phyloP scores from a whole-genome alignment of 73 alveolate genomes.

The Paramecium sexaurelia region DNA sequence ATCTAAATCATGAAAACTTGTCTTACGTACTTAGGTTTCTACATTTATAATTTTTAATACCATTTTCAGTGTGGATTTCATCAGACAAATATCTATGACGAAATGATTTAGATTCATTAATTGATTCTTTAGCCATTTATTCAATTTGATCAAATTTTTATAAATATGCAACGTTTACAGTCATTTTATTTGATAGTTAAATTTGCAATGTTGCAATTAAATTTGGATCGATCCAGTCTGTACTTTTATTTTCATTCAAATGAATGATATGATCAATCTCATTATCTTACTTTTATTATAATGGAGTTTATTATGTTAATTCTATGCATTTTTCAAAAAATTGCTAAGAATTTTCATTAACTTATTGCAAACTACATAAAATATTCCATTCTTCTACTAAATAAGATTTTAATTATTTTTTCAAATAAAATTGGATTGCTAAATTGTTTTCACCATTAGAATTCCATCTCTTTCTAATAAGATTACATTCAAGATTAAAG shows the following conservation, averaged over 20 bases:
- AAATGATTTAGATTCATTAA: neutral
- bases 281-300: neutral
- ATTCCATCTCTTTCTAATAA: slow-evolving; percentile 9
- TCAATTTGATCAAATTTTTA: neutral
- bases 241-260: neutral
- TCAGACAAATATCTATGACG: neutral
- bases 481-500: slow-evolving; percentile 11
- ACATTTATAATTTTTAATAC: neutral
- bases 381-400: slow-evolving; percentile 44
- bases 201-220: neutral
- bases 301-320: neutral
- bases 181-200: neutral
- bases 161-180: slow-evolving; percentile 18
- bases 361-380: neutral
- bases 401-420: slow-evolving; percentile 19
- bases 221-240: slow-evolving; percentile 47
- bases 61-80: neutral
- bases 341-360: neutral
- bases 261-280: slow-evolving; percentile 5
- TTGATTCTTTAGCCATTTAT: neutral
- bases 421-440: slow-evolving; percentile 1
- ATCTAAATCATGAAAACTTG: slow-evolving; percentile 45
- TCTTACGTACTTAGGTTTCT: neutral
- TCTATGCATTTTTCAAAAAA: slow-evolving; percentile 27
- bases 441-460: neutral